These are phyloP conservation scores for Podospora appendiculata DNA, from an alignment of 495 filamentous ascomycete species.

Conservation along the genomic window DNA sequence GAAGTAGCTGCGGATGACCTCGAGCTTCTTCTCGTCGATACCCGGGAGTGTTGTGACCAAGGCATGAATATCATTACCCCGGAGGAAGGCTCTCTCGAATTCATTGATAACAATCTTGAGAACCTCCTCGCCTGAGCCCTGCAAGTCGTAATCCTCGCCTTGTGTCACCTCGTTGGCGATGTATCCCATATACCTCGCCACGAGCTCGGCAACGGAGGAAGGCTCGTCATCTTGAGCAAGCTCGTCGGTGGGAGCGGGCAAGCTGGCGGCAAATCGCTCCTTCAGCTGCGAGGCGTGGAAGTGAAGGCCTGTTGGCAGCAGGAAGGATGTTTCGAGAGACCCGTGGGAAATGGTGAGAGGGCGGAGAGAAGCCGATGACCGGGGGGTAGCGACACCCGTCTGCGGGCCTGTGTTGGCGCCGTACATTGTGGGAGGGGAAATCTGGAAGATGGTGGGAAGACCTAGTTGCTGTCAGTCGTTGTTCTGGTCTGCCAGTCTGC, in stretches of 20 bases:
- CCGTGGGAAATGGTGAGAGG: conserved; percentile 86
- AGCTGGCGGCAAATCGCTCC: conserved; percentile 72
- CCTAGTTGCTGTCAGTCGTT: background rate
- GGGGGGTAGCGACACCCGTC: conserved; percentile 91
- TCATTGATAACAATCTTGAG: conserved; percentile 84
- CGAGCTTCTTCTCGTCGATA: conserved; percentile 79
- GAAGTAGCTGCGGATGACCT: conserved; percentile 84
- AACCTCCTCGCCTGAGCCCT: conserved; percentile 78
- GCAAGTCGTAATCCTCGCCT: conserved; percentile 73
- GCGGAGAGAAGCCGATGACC: conserved; percentile 78
- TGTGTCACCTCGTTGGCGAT: conserved; percentile 79
- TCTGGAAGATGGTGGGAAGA: conserved; percentile 7
- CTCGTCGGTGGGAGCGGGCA: conserved; percentile 90
- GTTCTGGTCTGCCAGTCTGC: no score
- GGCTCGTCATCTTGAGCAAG: conserved; percentile 96
- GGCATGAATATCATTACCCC: conserved; percentile 93
- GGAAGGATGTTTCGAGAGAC: conserved; percentile 88
- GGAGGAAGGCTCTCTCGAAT: conserved; percentile 90
- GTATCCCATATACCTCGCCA: conserved; percentile 85
- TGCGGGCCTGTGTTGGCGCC: conserved; percentile 74
- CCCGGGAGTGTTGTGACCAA: conserved; percentile 77
- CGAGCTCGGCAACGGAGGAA: conserved; percentile 82
- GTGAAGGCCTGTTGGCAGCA: conserved; percentile 88
- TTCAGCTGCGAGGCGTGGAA: conserved; percentile 92
- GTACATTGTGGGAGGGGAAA: conserved; percentile 58